Percentiles rank a stretch among this genome's conserved stretches.
Evolutionary conservation across 805 yeast genomes (phyloP).

Genomic region (Kodamaea neixiangensis): DNA sequence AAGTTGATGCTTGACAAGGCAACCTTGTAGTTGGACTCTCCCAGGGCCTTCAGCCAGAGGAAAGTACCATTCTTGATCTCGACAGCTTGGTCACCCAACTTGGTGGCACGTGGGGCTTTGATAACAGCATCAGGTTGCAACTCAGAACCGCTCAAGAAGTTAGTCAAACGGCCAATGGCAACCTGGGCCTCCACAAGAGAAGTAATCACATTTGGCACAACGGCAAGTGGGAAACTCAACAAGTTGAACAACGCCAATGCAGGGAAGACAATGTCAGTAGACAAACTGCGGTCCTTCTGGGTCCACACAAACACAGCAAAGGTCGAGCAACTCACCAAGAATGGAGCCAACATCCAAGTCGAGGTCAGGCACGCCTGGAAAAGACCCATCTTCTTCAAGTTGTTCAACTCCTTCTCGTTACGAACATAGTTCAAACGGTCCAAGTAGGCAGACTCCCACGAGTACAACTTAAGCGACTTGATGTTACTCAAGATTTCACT

Average conservation of each 20-base stretch:
- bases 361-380: constrained; percentile 70
- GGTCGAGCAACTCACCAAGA: constrained; percentile 84
- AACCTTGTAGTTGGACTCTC: constrained; percentile 54
- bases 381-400: constrained; percentile 71
- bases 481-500: constrained; percentile 89
- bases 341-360: constrained; percentile 85
- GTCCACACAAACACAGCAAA: constrained; percentile 76
- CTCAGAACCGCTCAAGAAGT: constrained; percentile 74
- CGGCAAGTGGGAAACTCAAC: constrained; percentile 87
- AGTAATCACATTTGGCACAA: constrained; percentile 88
- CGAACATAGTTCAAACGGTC: constrained; percentile 76
- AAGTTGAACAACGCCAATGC: constrained; percentile 87
- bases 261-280: constrained; percentile 90
- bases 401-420: constrained; percentile 80
- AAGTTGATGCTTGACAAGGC: constrained; percentile 67
- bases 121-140: constrained; percentile 78
- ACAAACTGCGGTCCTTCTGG: constrained; percentile 60
- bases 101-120: constrained; percentile 48
- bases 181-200: constrained; percentile 87
- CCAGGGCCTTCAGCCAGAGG: constrained; percentile 75
- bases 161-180: constrained; percentile 71
- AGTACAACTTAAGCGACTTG: constrained; percentile 88
- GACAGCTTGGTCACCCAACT: constrained; percentile 68
- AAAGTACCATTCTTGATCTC: constrained; percentile 67
- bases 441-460: constrained; percentile 91